A percentile compares a stretch with the other conserved stretches of the same genome.
phyloP scores from a whole-genome alignment of 495 filamentous ascomycete genomes.

The Penicillium nucicola region DNA sequence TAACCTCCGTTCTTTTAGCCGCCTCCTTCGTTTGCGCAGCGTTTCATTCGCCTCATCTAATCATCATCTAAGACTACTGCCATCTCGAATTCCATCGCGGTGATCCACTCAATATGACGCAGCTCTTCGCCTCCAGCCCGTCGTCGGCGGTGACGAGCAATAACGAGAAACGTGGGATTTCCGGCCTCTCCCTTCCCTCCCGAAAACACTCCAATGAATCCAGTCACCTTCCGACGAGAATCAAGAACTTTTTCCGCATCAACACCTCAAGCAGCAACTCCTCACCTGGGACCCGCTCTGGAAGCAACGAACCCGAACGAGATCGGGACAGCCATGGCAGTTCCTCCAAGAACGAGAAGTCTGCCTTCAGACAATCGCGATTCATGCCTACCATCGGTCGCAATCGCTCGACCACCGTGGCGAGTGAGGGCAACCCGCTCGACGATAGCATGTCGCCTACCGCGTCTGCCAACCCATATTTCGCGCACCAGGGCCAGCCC shows the following conservation, averaged over 20 bases:
- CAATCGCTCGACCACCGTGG: constrained; percentile 80
- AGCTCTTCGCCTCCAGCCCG: constrained; percentile 44
- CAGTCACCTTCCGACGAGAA: constrained; percentile 75
- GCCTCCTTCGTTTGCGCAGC: constrained; percentile 11
- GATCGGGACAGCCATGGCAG: constrained; percentile 28
- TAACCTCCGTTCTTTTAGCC: constrained; percentile 1
- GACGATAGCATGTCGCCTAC: constrained; percentile 89
- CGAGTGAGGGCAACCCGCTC: constrained; percentile 87
- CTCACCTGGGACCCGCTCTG: constrained; percentile 37
- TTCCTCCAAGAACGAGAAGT: constrained; percentile 55
- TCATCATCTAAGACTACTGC: constrained; percentile 2
- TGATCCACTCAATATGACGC: constrained; percentile 35
- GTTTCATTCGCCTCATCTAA: not conserved
- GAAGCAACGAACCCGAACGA: constrained; percentile 40
- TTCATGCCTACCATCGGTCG: constrained; percentile 78
- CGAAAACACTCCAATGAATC: constrained; percentile 51
- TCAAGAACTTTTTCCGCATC: constrained; percentile 98
- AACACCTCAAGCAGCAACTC: constrained; percentile 62
- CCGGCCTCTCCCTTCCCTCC: constrained; percentile 41
- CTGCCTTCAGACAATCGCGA: constrained; percentile 73
- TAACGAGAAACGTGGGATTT: constrained; percentile 47
- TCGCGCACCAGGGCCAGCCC: constrained; percentile 92
- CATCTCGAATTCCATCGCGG: not conserved
- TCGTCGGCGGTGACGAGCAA: constrained; percentile 38
- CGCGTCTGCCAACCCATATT: constrained; percentile 94